phyloP scores from a whole-genome alignment of 202 grass and related monocot genomes.

The Bolboschoenoplectus hybrid region DNA sequence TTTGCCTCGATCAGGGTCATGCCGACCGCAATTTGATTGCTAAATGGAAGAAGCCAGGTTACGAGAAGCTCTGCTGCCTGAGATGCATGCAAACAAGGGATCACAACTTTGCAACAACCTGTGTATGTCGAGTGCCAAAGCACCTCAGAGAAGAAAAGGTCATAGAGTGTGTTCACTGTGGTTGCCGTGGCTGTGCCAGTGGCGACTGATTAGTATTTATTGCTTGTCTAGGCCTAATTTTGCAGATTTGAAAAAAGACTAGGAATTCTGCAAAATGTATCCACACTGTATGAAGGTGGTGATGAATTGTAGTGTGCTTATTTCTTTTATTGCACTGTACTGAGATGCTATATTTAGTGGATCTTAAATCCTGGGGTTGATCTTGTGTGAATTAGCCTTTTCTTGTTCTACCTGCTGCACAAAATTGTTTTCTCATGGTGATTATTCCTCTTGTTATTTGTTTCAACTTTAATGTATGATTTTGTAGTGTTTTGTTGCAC shows the following conservation, averaged over 20 bases:
- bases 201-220: slow-evolving; percentile 53
- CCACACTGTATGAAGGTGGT: neutral
- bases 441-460: neutral
- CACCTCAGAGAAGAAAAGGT: slow-evolving; percentile 86
- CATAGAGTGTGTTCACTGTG: slow-evolving; percentile 89
- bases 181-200: slow-evolving; percentile 78
- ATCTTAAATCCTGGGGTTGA: neutral
- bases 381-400: neutral
- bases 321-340: neutral
- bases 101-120: slow-evolving; percentile 87
- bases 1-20: slow-evolving; percentile 85
- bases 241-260: neutral
- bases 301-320: slow-evolving; percentile 24
- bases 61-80: slow-evolving; percentile 88
- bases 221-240: neutral
- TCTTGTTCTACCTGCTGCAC: neutral
- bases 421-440: neutral
- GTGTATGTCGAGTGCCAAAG: slow-evolving; percentile 86
- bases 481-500: neutral
- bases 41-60: slow-evolving; percentile 94
- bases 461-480: neutral
- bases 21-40: slow-evolving; percentile 85
- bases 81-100: slow-evolving; percentile 88
- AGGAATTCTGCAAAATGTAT: neutral
- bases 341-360: neutral